Base-by-base conservation (phyloP, 352 stramenopile genomes). In the Blastocystis sp. region DNA sequence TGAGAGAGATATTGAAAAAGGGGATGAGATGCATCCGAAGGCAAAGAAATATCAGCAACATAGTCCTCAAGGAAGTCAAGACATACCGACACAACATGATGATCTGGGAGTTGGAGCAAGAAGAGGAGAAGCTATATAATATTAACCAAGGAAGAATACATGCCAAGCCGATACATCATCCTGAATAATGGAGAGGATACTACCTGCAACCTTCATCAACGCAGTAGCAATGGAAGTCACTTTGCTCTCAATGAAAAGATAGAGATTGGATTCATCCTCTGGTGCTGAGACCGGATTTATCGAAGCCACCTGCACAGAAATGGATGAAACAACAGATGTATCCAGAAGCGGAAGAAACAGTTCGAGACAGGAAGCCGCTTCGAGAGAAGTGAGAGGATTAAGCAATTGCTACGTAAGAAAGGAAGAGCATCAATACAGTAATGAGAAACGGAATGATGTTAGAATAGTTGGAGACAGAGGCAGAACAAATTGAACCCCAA, bases 31-130 rank as follows among this genome's bases (percentile, higher is more conserved):
- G 43, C 43, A 5, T 57, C 37, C 6, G 24, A 14, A 24, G 65
- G 65, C 12, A 77, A 11, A n/a, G 24, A 35, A 9, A 54, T 49
- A 29, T 77, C 43, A 49, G 16, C 4, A 19, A 77, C 21, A 77
- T 54, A 77, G 14, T 49, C 65, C 27, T 77, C 65, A 24, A 77
- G 43, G 32, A 77, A 77, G 37, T 77, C 65, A 21, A 77, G 37
- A 21, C 21, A 35, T 29, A 27, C 21, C 5, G 37, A 52, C 7
- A 77, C 3, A 56, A 77, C 21, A 52, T 3, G 2, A 49, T 54
- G 37, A 29, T 77, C 65, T 4, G 65, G 65, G 43, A 77, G 19
- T 51, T 51, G 3, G 4, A 54, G 43, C 65, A 77, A 51, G 11
- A 6, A 49, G 43, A 77, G 35, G 4, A 77, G 37, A 0, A 42